Evolutionary conservation across 176 grass and related monocot species (phyloP).

Genomic region (Elaeis guineensis): DNA sequence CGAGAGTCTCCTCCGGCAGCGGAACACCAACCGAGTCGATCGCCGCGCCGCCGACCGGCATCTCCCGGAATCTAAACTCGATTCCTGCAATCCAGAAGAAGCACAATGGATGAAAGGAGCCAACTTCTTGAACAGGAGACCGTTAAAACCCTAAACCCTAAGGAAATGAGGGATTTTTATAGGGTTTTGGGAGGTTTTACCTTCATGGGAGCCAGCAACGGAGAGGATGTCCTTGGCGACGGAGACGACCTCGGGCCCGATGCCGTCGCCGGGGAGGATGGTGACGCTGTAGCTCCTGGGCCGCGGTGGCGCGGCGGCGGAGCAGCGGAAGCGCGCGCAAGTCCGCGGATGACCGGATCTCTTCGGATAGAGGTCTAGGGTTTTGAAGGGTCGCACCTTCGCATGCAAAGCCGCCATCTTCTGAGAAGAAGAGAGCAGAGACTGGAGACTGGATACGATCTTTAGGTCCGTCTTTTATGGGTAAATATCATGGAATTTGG

Average conservation of each 20-base stretch:
- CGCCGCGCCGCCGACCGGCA: slow-evolving; percentile 65
- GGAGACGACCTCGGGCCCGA: slow-evolving; percentile 89
- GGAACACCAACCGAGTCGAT: slow-evolving; percentile 52
- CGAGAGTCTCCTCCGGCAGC: slow-evolving; percentile 66
- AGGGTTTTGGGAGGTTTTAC: neutral
- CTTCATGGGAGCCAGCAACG: slow-evolving; percentile 58
- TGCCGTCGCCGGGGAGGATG: slow-evolving; percentile 82
- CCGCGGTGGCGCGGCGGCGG: neutral
- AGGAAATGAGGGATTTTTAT: neutral
- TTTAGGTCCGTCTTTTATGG: no score
- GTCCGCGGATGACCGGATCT: neutral
- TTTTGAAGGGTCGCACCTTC: slow-evolving; percentile 18
- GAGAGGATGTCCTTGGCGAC: slow-evolving; percentile 81
- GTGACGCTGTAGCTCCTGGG: slow-evolving; percentile 60
- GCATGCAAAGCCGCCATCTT: slow-evolving; percentile 35
- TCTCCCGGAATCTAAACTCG: slow-evolving; percentile 47
- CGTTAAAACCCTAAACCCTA: slow-evolving; percentile 3
- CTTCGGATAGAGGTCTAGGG: slow-evolving; percentile 18
- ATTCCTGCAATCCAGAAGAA: slow-evolving; percentile 28
- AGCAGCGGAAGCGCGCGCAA: slow-evolving; percentile 23
- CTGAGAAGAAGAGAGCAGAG: neutral
- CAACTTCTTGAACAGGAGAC: neutral
- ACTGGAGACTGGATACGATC: no score
- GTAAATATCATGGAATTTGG: no score
- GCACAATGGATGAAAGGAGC: neutral